Base-by-base conservation (phyloP, 306 rosid species). In the Vicia faba region DNA sequence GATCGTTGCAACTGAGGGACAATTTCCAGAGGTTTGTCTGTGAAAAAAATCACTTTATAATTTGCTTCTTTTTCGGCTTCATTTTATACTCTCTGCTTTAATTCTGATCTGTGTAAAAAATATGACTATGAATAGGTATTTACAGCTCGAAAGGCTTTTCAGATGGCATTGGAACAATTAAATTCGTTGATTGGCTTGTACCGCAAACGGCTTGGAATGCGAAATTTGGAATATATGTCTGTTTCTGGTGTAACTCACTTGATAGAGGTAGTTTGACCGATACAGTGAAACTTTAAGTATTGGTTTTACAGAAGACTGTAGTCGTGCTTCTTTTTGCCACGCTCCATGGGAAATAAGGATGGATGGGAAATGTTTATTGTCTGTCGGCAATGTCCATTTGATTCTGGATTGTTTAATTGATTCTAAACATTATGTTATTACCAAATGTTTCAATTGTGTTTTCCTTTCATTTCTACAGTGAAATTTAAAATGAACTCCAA, bases 181-280 rank as follows among this genome's bases (percentile, higher is more conserved):
- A 85, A 93, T 69, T 78, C 84, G 9, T 77, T 88, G 79, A 79
- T 90, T 59, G 70, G 46, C 70, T 46, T 90, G 61, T 89, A 82
- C 71, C 90, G 96, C 76, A 90, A 88, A 79, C 85, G 43, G 68
- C 83, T 93, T 79, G 80, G 89, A 69, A 82, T 77, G 83, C 68
- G 64, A 75, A 88, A 59, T 57, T 83, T 93, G 89, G 92, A 89
- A 79, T 93, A 90, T 69, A 41, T 66, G 28, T 77, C 81, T 70
- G 89, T 93, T 69, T 90, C 96, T 71, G 99, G 99, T 73, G 75
- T 73, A 55, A 90, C 90, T 16, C 97, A 90, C 88, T 82, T 90
- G 83, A 83, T 93, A 59, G 98, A 93, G 96, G 97, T 93, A 81
- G 49, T 35, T 63, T 61, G 61, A 33, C 70, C 76, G 57, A 36